Conservation (phyloP, 441 rosid species). For the Eutrema salsugineum region DNA sequence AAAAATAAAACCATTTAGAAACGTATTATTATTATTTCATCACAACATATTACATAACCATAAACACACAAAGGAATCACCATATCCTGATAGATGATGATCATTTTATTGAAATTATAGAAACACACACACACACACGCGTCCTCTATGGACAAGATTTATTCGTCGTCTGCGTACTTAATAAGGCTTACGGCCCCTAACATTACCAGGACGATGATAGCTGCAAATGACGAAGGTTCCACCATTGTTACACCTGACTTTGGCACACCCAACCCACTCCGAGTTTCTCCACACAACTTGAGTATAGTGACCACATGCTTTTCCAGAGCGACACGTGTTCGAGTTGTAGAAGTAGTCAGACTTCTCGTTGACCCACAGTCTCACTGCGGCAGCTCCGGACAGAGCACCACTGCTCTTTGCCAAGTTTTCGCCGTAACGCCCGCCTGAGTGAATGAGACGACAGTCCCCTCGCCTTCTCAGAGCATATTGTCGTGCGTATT, state of each 20-base stretch:
- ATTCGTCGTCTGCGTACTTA: conserved; percentile 1
- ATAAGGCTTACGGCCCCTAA: conserved; percentile 18
- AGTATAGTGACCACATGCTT: conserved; percentile 20
- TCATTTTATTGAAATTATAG: conserved; percentile 10
- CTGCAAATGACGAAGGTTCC: conserved; percentile 31
- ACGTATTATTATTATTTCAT: background rate
- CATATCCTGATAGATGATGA: conserved; percentile 6
- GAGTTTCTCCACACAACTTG: conserved; percentile 37
- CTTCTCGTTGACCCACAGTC: conserved; percentile 16
- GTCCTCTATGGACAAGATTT: conserved; percentile 24
- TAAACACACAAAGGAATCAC: background rate
- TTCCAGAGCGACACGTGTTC: background rate
- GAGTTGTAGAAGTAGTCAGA: background rate
- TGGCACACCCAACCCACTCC: conserved; percentile 34
- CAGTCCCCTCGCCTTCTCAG: conserved; percentile 29
- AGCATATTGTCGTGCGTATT: conserved; percentile 42
- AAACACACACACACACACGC: background rate
- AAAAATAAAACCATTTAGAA: background rate
- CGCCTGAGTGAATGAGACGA: conserved; percentile 36
- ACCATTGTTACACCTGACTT: conserved; percentile 29
- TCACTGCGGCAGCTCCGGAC: conserved; percentile 33
- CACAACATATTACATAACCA: background rate
- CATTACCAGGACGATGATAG: conserved; percentile 31
- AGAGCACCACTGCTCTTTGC: conserved; percentile 36
- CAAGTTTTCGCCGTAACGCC: conserved; percentile 52